Conservation (phyloP, 352 stramenopile genomes). For the Thalassiosira allenii region DNA sequence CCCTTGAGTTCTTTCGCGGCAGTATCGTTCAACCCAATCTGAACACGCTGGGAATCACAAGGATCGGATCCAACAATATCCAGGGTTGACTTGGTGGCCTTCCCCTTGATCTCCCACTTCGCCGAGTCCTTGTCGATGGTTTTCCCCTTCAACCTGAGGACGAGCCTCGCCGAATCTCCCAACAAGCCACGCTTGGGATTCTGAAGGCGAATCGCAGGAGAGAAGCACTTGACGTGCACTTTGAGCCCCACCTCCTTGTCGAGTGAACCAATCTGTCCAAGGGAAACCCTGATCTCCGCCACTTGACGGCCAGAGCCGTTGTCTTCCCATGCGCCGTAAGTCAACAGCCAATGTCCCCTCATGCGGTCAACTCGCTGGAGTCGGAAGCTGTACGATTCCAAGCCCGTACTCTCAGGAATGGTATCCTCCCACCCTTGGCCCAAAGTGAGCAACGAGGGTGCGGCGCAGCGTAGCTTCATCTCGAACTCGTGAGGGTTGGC, state of each 20-base stretch:
- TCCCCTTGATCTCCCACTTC: constrained; percentile 53
- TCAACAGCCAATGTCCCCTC: constrained; percentile 60
- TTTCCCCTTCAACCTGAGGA: constrained; percentile 35
- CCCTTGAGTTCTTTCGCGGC: constrained; percentile 42
- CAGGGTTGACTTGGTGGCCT: constrained; percentile 37
- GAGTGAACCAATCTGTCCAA: constrained; percentile 53
- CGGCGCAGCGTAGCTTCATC: constrained; percentile 59
- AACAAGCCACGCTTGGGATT: constrained; percentile 63
- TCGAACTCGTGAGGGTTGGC: constrained; percentile 54
- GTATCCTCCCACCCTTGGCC: constrained; percentile 45
- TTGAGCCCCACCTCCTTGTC: constrained; percentile 44
- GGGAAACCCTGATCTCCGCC: constrained; percentile 61
- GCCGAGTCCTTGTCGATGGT: constrained; percentile 29
- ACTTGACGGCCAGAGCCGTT: constrained; percentile 62
- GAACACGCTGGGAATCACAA: constrained; percentile 49
- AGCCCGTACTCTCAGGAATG: constrained; percentile 47
- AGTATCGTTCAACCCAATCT: constrained; percentile 59
- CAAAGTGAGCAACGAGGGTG: constrained; percentile 54
- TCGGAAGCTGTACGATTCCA: constrained; percentile 69
- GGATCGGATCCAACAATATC: constrained; percentile 53
- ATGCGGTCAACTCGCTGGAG: constrained; percentile 63
- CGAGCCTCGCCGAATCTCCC: constrained; percentile 49
- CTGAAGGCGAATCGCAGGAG: constrained; percentile 62
- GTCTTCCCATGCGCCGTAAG: constrained; percentile 69
- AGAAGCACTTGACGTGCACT: constrained; percentile 64